Evolutionary conservation across 306 rosid species (phyloP).

Genomic region (Glycine soja): DNA sequence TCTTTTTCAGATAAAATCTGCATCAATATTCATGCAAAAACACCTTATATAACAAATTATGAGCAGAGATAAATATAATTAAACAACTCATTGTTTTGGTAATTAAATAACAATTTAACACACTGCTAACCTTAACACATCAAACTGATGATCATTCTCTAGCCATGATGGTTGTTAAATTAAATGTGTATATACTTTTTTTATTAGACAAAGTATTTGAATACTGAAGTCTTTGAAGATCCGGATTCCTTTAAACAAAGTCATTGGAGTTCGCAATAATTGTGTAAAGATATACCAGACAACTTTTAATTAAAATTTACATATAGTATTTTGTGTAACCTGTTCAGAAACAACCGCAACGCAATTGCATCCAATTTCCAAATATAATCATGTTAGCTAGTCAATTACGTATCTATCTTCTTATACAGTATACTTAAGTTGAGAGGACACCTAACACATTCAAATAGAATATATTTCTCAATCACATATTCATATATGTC

Average conservation of each 20-base stretch:
- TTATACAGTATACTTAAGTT: no score
- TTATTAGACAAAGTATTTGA: background rate
- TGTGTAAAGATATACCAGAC: background rate
- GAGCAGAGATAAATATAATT: no score
- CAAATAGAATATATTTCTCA: no score
- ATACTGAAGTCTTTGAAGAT: background rate
- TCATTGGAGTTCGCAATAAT: background rate
- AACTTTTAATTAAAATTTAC: background rate
- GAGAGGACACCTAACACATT: no score
- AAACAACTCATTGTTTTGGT: background rate
- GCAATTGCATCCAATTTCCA: constrained; percentile 5
- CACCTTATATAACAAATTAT: no score
- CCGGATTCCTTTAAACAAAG: background rate
- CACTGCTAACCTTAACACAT: background rate
- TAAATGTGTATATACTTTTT: background rate
- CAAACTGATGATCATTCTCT: background rate
- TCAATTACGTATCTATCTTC: background rate
- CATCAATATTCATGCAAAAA: no score
- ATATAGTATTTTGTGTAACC: background rate
- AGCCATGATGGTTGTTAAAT: background rate
- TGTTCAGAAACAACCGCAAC: constrained; percentile 13
- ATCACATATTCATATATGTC: no score
- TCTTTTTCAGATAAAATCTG: background rate
- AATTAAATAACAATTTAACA: background rate
- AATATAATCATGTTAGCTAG: background rate